Conservation (phyloP, 2,329 filamentous ascomycete species). For the Colletotrichum magnum region DNA sequence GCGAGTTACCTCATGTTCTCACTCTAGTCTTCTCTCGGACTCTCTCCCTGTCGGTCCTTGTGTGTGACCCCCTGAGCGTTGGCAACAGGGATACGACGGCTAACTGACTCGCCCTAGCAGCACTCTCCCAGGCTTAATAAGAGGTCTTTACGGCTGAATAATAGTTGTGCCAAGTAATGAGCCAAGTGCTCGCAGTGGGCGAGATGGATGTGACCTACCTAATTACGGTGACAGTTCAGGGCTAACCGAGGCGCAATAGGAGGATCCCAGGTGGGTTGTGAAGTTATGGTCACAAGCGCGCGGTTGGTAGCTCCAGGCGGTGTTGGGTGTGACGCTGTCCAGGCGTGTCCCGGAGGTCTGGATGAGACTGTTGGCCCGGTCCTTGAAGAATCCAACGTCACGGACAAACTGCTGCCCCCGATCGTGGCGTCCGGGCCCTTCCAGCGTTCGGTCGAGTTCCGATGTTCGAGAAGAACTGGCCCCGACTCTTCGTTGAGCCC, state of each 20-base stretch:
- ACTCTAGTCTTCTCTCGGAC: background rate
- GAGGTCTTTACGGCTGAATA: slow-evolving; percentile 6
- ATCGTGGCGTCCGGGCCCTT: background rate
- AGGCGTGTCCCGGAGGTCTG: slow-evolving; percentile 32
- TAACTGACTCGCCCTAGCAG: slow-evolving; percentile 32
- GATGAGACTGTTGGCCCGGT: slow-evolving; percentile 25
- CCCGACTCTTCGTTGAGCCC: background rate
- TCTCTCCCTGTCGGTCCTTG: background rate
- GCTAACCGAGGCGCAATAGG: slow-evolving; percentile 3
- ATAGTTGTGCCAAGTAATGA: slow-evolving; percentile 20
- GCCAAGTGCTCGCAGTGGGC: slow-evolving; percentile 16
- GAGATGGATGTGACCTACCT: slow-evolving; percentile 1
- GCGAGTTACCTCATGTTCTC: too few species aligned
- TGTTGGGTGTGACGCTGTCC: slow-evolving; percentile 16
- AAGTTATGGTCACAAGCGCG: slow-evolving; percentile 21
- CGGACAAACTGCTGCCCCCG: slow-evolving; percentile 27
- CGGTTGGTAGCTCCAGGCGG: slow-evolving; percentile 26
- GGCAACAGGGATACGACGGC: slow-evolving; percentile 19
- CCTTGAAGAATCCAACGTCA: slow-evolving; percentile 6
- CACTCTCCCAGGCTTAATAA: slow-evolving; percentile 20
- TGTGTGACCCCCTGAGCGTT: slow-evolving; percentile 2
- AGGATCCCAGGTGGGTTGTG: background rate
- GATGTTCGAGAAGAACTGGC: slow-evolving; percentile 1
- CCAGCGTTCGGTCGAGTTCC: slow-evolving; percentile 36
- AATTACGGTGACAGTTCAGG: slow-evolving; percentile 7